These are phyloP conservation scores for Dendrothele bispora DNA, from an alignment of 768 basidiomycete genomes.

Conservation along the genomic window DNA sequence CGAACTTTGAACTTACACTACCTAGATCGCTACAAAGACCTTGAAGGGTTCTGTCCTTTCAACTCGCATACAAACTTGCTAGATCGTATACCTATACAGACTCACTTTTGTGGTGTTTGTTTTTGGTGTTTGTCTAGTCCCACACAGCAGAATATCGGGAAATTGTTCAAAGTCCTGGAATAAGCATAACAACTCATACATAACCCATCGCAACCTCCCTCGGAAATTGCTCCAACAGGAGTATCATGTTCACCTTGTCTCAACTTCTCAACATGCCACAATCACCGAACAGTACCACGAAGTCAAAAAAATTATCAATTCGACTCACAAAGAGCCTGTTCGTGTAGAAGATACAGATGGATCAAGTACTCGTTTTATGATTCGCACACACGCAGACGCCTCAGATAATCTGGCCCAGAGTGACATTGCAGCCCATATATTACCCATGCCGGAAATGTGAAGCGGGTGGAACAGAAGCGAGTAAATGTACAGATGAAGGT, in stretches of 20 bases:
- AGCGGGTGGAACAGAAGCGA: constrained; percentile 24
- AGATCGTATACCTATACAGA: no score
- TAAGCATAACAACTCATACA: no score
- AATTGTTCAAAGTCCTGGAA: no score
- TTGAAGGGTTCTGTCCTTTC: no score
- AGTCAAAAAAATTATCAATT: constrained; percentile 12
- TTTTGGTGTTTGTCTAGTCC: no score
- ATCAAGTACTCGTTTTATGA: constrained; percentile 8
- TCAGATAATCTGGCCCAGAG: constrained; percentile 36
- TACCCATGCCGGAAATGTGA: constrained; percentile 32
- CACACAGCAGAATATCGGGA: no score
- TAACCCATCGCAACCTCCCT: no score
- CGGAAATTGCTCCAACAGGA: constrained; percentile 29
- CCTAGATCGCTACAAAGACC: no score
- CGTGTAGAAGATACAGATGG: no score
- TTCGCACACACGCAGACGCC: constrained; percentile 13
- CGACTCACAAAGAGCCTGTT: background rate
- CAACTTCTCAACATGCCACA: constrained; percentile 27
- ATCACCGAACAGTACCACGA: constrained; percentile 28
- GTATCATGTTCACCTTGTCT: constrained; percentile 24
- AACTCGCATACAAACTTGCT: no score
- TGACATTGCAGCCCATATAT: constrained; percentile 33
- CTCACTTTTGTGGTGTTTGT: no score
- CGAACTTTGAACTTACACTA: no score
- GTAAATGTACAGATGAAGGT: constrained; percentile 26